Conservation (phyloP, 2,329 filamentous ascomycete genomes). For the Aaosphaeria pasadenensis region DNA sequence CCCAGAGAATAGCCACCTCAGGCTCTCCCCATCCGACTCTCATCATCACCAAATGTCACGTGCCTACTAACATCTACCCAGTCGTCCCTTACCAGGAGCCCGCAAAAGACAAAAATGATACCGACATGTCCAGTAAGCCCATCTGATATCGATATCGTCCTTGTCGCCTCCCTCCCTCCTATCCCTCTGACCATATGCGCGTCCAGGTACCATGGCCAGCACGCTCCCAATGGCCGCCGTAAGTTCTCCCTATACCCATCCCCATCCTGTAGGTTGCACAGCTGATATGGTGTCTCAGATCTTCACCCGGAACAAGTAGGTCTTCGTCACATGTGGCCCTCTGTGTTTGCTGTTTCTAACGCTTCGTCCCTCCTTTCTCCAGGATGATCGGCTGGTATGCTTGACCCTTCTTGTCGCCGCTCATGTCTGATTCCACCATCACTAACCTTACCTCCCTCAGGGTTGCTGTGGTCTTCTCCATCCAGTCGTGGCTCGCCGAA, state of each 20-base stretch:
- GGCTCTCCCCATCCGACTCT: too few species aligned
- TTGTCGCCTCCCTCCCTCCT: conserved; percentile 1
- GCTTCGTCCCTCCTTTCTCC: conserved; percentile 14
- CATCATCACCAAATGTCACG: background rate
- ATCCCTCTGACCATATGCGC: conserved; percentile 1
- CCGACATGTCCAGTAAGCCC: conserved; percentile 67
- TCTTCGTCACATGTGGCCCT: background rate
- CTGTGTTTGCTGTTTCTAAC: conserved; percentile 10
- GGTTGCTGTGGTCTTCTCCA: conserved; percentile 70
- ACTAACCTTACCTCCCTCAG: conserved; percentile 38
- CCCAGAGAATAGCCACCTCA: too few species aligned
- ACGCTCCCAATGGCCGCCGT: conserved; percentile 91
- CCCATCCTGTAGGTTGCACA: conserved; percentile 12
- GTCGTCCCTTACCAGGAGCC: conserved; percentile 88
- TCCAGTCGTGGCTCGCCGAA: conserved; percentile 77
- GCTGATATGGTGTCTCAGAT: conserved; percentile 53
- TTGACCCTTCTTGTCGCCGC: background rate
- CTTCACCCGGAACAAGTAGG: conserved; percentile 84
- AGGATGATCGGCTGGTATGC: conserved; percentile 64
- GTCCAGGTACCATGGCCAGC: conserved; percentile 60
- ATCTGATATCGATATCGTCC: background rate
- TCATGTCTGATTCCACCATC: background rate
- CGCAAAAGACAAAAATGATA: conserved; percentile 58
- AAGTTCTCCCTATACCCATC: conserved; percentile 31
- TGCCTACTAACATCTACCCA: conserved; percentile 35